A percentile compares a stretch with the other conserved stretches of the same genome.
Evolutionary conservation across 768 basidiomycete species (phyloP).

Genomic region (Mycena alexandri): DNA sequence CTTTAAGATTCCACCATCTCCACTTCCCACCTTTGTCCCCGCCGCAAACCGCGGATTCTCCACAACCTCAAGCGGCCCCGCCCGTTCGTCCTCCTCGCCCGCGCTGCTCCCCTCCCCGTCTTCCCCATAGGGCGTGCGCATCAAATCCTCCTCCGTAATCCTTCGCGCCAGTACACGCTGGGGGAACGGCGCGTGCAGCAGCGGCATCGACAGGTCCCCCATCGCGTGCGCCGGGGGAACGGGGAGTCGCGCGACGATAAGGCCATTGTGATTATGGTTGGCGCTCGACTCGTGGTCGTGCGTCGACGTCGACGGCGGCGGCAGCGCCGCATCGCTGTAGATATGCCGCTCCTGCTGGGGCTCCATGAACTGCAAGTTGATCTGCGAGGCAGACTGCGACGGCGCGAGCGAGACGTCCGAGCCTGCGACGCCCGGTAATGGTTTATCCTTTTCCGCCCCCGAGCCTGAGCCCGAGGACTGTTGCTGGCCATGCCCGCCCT

Average conservation of each 20-base stretch:
- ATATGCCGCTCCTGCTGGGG: slow-evolving; percentile 38
- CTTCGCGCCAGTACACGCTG: slow-evolving; percentile 45
- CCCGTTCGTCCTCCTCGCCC: slow-evolving; percentile 47
- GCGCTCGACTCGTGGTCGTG: slow-evolving; percentile 7
- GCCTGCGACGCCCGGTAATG: slow-evolving; percentile 44
- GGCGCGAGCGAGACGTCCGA: slow-evolving; percentile 75
- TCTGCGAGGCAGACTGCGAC: slow-evolving; percentile 84
- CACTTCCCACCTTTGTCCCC: slow-evolving; percentile 10
- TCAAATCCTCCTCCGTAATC: slow-evolving; percentile 51
- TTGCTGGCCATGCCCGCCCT: slow-evolving; percentile 9
- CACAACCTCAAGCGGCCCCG: slow-evolving; percentile 56
- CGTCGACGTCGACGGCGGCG: slow-evolving; percentile 30
- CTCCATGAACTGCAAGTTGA: slow-evolving; percentile 41
- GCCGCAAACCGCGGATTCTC: slow-evolving; percentile 67
- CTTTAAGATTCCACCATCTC: background rate
- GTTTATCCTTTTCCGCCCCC: slow-evolving; percentile 36
- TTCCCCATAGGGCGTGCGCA: slow-evolving; percentile 23
- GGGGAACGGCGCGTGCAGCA: slow-evolving; percentile 13
- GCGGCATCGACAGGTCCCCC: slow-evolving; percentile 49
- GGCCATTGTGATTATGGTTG: slow-evolving; percentile 41
- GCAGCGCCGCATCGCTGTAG: slow-evolving; percentile 34
- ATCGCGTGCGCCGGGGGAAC: slow-evolving; percentile 70
- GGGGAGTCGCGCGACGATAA: background rate
- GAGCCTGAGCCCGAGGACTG: slow-evolving; percentile 11
- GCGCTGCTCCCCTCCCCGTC: slow-evolving; percentile 50